These are phyloP conservation scores for Mucuna pruriens DNA, from an alignment of 306 rosid genomes.

Conservation along the genomic window DNA sequence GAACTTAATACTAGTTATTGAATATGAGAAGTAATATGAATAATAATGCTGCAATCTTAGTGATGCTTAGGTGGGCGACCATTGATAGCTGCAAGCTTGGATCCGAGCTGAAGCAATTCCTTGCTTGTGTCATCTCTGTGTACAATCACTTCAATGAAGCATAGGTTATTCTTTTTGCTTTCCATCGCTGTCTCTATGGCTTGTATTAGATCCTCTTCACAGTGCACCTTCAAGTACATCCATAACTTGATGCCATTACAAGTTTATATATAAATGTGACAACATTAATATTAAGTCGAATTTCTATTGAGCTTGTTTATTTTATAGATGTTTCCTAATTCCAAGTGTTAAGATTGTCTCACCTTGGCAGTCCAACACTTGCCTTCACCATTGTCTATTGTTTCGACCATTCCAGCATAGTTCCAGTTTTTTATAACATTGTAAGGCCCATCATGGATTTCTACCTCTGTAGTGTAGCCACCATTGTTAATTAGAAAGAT, in stretches of 20 bases:
- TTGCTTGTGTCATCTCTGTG: conserved; percentile 36
- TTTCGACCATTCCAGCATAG: conserved; percentile 33
- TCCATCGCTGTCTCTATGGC: conserved; percentile 15
- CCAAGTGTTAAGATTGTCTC: conserved; percentile 7
- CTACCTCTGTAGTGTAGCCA: conserved; percentile 26
- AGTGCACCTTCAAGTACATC: conserved; percentile 14
- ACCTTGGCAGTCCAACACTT: conserved; percentile 40
- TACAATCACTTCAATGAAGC: conserved; percentile 34
- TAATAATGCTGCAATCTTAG: too few relatives aligned
- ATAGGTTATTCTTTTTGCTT: conserved; percentile 23
- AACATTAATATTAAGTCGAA: not conserved
- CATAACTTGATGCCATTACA: not conserved
- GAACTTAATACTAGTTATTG: too few relatives aligned
- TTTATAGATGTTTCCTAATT: not conserved
- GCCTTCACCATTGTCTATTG: conserved; percentile 37
- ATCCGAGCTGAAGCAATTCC: conserved; percentile 21
- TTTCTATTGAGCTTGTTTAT: not conserved
- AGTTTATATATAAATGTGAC: not conserved
- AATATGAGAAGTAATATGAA: too few relatives aligned
- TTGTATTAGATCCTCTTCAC: conserved; percentile 38
- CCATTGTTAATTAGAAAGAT: conserved; percentile 37
- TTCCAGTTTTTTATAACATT: conserved; percentile 37
- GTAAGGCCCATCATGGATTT: conserved; percentile 38
- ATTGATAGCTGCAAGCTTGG: not conserved
- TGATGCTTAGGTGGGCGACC: too few relatives aligned